Evolutionary conservation across 1,139 yeast species (phyloP).

Genomic region (Yamadazyma taylorii): DNA sequence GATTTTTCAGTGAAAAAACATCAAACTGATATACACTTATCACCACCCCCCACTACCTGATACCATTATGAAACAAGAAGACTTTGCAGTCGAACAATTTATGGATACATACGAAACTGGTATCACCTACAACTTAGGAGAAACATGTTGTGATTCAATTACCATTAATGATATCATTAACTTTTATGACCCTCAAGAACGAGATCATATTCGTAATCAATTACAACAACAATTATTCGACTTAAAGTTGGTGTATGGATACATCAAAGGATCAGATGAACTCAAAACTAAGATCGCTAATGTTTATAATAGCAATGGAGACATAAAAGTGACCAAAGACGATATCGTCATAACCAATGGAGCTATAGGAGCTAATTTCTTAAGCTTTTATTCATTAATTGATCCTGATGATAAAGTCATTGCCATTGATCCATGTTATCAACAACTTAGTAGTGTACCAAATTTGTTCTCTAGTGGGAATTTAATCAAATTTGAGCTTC

Average conservation of each 20-base stretch:
- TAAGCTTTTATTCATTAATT: slow-evolving; percentile 47
- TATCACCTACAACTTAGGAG: slow-evolving; percentile 48
- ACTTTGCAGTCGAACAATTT: slow-evolving; percentile 56
- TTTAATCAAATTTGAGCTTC: slow-evolving; percentile 36
- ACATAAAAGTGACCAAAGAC: slow-evolving; percentile 22
- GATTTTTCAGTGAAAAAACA: too few species aligned
- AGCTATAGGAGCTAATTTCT: slow-evolving; percentile 59
- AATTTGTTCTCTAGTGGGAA: slow-evolving; percentile 40
- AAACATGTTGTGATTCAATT: slow-evolving; percentile 53
- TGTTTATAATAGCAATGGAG: slow-evolving; percentile 31
- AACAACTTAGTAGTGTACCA: slow-evolving; percentile 53
- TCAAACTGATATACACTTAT: too few species aligned
- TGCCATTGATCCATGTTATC: slow-evolving; percentile 53
- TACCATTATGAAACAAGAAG: slow-evolving; percentile 39
- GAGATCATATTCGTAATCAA: slow-evolving; percentile 3
- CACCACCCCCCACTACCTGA: too few species aligned
- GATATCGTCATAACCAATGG: slow-evolving; percentile 54
- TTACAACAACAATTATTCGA: slow-evolving; percentile 10
- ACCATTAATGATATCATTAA: slow-evolving; percentile 38
- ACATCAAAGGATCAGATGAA: slow-evolving; percentile 46
- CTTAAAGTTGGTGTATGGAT: slow-evolving; percentile 45
- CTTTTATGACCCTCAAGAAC: slow-evolving; percentile 22
- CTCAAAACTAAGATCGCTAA: slow-evolving; percentile 36
- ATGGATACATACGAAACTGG: slow-evolving; percentile 52
- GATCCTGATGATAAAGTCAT: slow-evolving; percentile 50